Evolutionary conservation across 768 basidiomycete genomes (phyloP), one percentile per base, ranked within the genome.

Genomic region (Filobasidium wieringae): DNA sequence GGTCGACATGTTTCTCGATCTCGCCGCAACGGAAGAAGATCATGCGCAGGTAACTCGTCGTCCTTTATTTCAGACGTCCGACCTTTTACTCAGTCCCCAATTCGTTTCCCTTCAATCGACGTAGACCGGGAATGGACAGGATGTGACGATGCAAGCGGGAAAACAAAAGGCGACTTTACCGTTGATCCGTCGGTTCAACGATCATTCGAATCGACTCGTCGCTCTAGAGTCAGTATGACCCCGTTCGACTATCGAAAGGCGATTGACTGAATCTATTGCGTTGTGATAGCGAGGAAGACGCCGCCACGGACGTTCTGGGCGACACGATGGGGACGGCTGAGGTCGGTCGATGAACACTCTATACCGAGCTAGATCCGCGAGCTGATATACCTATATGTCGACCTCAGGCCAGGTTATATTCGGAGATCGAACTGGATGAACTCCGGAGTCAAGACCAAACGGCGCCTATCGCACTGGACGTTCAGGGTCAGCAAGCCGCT

Each of bases 101-200:
- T 33, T 58, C 39, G 29, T 17, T 32, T 32, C n/a, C 14, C 9
- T 54, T 57, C 61, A 27, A 47, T 22, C 19, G 43, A 47, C n/a
- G 29, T 47, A 95, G 88, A 87, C 87, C 2, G 88, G 88, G 19
- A 93, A 93, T 65, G 82, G 84, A 63, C 84, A 80, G 70, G 95
- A 99, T 66, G 70, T 87, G 24, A 97, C 95, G 1, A 99, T 97
- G 95, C 88, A 88, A 70, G 83, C 93, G 14, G 95, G 95, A 15
- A 81, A 85, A 66, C 87, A 95, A 71, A 80, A 83, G 51, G 85
- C 84, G 33, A 86, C 88, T 12, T 74, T 99, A 24, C 95, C 95
- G 0, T 79, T 97, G 47, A 97, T 99, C 63, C 80, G 93, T 50
- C 87, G 92, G 70, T 97, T 99, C 76, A 99, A 97, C 67, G 90